Evolutionary conservation across 306 rosid genomes (phyloP).

Genomic region (Lagenaria siceraria): DNA sequence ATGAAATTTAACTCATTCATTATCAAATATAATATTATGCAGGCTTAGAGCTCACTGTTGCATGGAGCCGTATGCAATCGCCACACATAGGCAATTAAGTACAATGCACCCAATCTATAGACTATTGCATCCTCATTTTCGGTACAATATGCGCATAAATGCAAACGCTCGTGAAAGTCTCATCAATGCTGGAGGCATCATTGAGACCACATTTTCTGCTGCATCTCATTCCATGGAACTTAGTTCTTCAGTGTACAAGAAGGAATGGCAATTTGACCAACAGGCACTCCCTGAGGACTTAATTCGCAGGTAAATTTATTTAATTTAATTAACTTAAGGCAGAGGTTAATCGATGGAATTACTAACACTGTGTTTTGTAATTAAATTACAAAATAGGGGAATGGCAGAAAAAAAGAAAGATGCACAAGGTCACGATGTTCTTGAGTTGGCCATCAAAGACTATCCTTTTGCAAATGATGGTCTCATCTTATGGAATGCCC

Average conservation of each 20-base stretch:
- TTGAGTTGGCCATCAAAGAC: constrained; percentile 45
- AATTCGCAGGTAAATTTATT: constrained; percentile 35
- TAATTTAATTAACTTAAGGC: too few relatives aligned
- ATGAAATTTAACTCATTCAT: too few relatives aligned
- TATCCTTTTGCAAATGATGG: constrained; percentile 78
- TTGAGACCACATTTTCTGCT: constrained; percentile 41
- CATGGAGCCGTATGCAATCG: constrained; percentile 70
- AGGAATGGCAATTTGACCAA: constrained; percentile 47
- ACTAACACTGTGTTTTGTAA: too few relatives aligned
- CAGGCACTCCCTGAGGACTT: constrained; percentile 61
- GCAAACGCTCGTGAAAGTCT: constrained; percentile 54
- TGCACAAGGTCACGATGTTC: constrained; percentile 40
- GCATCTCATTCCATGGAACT: constrained; percentile 28
- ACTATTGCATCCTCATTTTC: constrained; percentile 65
- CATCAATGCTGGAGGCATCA: constrained; percentile 43
- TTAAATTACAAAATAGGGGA: constrained; percentile 22
- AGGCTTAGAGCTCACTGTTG: constrained; percentile 80
- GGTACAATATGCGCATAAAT: constrained; percentile 80
- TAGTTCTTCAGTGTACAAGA: constrained; percentile 41
- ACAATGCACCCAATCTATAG: constrained; percentile 71
- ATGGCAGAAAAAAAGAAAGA: constrained; percentile 39
- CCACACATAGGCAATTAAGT: constrained; percentile 67
- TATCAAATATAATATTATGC: background rate
- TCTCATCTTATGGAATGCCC: constrained; percentile 38
- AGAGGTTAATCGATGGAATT: too few relatives aligned